phyloP scores from a whole-genome alignment of 2,329 filamentous ascomycete species.

The Phoma herbarum region DNA sequence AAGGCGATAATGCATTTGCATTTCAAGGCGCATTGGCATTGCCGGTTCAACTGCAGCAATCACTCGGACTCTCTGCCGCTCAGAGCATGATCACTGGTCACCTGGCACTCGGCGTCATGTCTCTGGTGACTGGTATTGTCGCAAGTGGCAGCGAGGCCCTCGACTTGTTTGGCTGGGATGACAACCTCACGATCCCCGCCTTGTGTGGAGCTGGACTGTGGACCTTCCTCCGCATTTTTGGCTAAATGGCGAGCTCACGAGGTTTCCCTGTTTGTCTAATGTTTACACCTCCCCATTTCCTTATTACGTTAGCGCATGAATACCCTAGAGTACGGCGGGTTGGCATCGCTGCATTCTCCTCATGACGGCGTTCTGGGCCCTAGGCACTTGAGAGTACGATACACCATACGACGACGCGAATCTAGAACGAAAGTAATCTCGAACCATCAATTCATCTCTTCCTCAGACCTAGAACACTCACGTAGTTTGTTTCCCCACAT shows the following conservation, averaged over 20 bases:
- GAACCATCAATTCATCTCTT: background rate
- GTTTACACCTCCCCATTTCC: background rate
- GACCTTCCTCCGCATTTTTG: conserved; percentile 90
- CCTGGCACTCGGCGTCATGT: conserved; percentile 80
- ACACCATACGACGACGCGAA: background rate
- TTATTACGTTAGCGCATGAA: conserved; percentile 10
- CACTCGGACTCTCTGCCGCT: conserved; percentile 67
- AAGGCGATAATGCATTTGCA: conserved; percentile 71
- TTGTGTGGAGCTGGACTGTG: conserved; percentile 88
- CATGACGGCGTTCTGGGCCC: conserved; percentile 13
- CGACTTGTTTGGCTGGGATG: conserved; percentile 93
- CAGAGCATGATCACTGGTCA: conserved; percentile 73
- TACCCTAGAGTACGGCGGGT: conserved; percentile 17
- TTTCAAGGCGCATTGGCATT: conserved; percentile 81
- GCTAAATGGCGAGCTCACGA: conserved; percentile 39
- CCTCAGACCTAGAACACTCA: background rate
- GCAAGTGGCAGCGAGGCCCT: conserved; percentile 90
- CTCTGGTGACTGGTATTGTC: conserved; percentile 85
- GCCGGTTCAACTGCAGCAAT: conserved; percentile 65
- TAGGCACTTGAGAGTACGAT: conserved; percentile 4
- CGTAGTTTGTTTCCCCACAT: background rate
- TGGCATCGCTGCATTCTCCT: conserved; percentile 11
- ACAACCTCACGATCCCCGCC: conserved; percentile 96
- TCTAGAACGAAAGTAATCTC: background rate
- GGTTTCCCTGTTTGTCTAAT: conserved; percentile 3